These are phyloP conservation scores for Salix arbutifolia DNA, from an alignment of 345 rosid species.

Conservation along the genomic window DNA sequence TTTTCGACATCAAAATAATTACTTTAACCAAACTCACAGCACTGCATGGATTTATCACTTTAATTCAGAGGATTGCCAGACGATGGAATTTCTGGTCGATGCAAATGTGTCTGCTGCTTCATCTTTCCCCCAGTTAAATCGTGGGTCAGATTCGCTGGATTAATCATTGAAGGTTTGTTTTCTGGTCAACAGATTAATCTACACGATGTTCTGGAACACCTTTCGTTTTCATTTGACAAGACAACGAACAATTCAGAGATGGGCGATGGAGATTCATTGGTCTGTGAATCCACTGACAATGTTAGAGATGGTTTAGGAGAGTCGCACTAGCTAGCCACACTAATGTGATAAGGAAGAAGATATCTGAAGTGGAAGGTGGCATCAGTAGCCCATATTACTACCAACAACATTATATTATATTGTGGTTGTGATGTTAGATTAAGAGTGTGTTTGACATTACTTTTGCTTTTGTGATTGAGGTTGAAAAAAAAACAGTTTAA, in stretches of 20 bases:
- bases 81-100: background rate
- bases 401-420: conserved; percentile 13
- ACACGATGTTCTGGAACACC: background rate
- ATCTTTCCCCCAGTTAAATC: background rate
- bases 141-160: background rate
- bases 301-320: background rate
- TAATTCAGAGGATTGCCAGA: background rate
- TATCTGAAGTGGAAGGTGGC: conserved; percentile 35
- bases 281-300: conserved; percentile 6
- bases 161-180: background rate
- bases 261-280: conserved; percentile 5
- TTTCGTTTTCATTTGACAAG: conserved; percentile 11
- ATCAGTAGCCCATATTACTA: conserved; percentile 23
- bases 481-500: no score
- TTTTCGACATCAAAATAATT: background rate
- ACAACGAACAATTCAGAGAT: background rate
- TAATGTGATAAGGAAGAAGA: conserved; percentile 24
- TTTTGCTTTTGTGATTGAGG: no score
- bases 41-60: background rate
- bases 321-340: conserved; percentile 17
- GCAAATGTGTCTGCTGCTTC: background rate
- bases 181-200: conserved; percentile 1
- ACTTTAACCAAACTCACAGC: background rate
- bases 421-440: conserved; percentile 29
- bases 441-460: no score